phyloP scores from a whole-genome alignment of 2,329 filamentous ascomycete genomes.

The Alternaria triticimaculans region DNA sequence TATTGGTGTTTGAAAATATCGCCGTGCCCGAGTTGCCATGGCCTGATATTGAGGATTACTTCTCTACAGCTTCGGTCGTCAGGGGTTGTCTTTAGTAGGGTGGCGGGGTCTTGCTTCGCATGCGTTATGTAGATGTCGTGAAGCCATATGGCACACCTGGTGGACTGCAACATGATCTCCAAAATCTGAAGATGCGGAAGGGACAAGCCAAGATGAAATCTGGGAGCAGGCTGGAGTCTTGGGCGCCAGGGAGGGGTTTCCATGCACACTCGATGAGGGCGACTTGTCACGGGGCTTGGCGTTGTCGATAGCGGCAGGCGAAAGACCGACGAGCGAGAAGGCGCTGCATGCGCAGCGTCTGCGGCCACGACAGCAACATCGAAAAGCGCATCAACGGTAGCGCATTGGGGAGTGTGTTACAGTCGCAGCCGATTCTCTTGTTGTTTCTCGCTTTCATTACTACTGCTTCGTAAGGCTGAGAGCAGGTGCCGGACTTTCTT shows the following conservation, averaged over 20 bases:
- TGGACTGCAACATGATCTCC: neutral
- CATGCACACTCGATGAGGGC: neutral
- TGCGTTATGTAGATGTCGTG: conserved; percentile 37
- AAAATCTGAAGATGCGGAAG: conserved; percentile 1
- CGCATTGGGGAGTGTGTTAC: conserved; percentile 23
- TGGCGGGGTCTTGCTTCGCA: conserved; percentile 17
- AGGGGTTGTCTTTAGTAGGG: neutral
- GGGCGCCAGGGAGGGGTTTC: neutral
- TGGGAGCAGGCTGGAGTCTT: conserved; percentile 3
- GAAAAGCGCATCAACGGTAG: conserved; percentile 29
- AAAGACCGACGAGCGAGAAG: conserved; percentile 34
- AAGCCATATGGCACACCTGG: conserved; percentile 11
- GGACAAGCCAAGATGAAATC: conserved; percentile 1
- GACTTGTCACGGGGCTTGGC: conserved; percentile 38
- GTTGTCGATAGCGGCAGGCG: conserved; percentile 30
- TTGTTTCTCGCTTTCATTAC: conserved; percentile 15
- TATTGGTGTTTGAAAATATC: neutral
- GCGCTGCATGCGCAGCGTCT: conserved; percentile 21
- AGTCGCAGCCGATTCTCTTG: conserved; percentile 17
- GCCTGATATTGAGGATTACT: neutral
- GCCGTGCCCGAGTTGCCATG: neutral
- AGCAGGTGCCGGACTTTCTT: conserved; percentile 30
- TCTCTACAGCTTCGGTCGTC: neutral
- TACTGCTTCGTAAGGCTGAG: conserved; percentile 20
- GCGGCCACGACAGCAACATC: conserved; percentile 34